Evolutionary conservation across 2,329 filamentous ascomycete species (phyloP), one percentile per base, ranked within the genome.

Genomic region (Cryphonectria japonica): DNA sequence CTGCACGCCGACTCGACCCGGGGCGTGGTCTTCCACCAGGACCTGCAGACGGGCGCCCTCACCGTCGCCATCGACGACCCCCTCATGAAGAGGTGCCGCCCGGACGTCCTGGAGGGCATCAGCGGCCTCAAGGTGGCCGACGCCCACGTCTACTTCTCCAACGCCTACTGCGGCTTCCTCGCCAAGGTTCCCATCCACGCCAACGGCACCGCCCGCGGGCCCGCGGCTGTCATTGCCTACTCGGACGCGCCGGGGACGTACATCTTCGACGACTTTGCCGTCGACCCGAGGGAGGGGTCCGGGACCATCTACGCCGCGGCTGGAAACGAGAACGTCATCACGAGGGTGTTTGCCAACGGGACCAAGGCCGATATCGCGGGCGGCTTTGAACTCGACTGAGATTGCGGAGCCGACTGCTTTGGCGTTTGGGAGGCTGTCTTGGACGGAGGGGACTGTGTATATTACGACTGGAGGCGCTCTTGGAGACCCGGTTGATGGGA

Each of bases 11-110:
- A 57, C 54, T 32, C 54, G 26, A 57, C 54, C 13, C 26, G 32
- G 54, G 54, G 54, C 54, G 54, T 57, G 11, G 54, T 57, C 26
- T 57, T 57, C 54, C 54, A 14, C 26, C 54, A 57, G 26, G 54
- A 57, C 54, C 54, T 57, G 26, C 13, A 16, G 26, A 57, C 54
- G 0, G 54, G 54, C 1, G 11, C n/a, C 26, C 13, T 57, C 54
- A 32, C 54, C n/a, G n/a, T 26, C 29, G 54, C 54, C 26, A 32
- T 57, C 54, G 54, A 57, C 26, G 54, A 57, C 26, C 54, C 26
- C 26, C 54, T 57, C 26, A 57, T 57, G 54, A 57, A 32, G 54
- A 57, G 32, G 54, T 32, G 54, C 54, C 7, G 11, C 11, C 26
- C 54, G 1, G 54, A 29, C 54, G 54, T 39, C 32, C 32, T 62